phyloP scores from a whole-genome alignment of 2,329 filamentous ascomycete species.

The Albophoma yamanashiensis region DNA sequence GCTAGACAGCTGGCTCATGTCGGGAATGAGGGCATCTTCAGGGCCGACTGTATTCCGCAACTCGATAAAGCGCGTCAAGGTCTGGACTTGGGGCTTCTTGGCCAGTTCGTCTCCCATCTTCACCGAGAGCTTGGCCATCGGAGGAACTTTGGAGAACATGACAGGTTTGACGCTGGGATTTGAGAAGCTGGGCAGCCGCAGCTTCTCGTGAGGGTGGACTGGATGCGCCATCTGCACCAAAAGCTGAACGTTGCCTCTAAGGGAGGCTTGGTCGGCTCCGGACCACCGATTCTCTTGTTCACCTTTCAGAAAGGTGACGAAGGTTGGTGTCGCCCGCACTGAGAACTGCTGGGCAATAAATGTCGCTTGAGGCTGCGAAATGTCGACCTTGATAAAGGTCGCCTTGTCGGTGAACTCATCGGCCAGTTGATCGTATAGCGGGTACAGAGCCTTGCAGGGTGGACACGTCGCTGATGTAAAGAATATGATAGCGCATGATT shows the following conservation, averaged over 20 bases:
- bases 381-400: slow-evolving; percentile 74
- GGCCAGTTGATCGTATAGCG: slow-evolving; percentile 70
- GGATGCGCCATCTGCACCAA: slow-evolving; percentile 67
- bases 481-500: slow-evolving; percentile 72
- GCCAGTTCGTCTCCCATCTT: slow-evolving; percentile 58
- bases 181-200: slow-evolving; percentile 62
- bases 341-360: slow-evolving; percentile 54
- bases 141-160: slow-evolving; percentile 67
- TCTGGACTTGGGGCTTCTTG: slow-evolving; percentile 48
- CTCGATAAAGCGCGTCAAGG: slow-evolving; percentile 62
- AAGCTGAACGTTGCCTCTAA: slow-evolving; percentile 63
- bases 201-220: slow-evolving; percentile 61
- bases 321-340: slow-evolving; percentile 74
- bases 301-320: slow-evolving; percentile 73
- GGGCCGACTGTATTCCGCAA: slow-evolving; percentile 45
- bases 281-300: slow-evolving; percentile 70
- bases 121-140: slow-evolving; percentile 66
- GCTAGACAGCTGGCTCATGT: slow-evolving; percentile 52
- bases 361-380: slow-evolving; percentile 51
- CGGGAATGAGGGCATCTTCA: slow-evolving; percentile 58
- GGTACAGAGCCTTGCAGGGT: slow-evolving; percentile 76
- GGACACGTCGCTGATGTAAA: slow-evolving; percentile 84
- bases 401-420: slow-evolving; percentile 58
- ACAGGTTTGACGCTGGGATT: slow-evolving; percentile 54
- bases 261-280: slow-evolving; percentile 57